phyloP scores from a whole-genome alignment of 495 filamentous ascomycete species.

The Filosporella fistucella region DNA sequence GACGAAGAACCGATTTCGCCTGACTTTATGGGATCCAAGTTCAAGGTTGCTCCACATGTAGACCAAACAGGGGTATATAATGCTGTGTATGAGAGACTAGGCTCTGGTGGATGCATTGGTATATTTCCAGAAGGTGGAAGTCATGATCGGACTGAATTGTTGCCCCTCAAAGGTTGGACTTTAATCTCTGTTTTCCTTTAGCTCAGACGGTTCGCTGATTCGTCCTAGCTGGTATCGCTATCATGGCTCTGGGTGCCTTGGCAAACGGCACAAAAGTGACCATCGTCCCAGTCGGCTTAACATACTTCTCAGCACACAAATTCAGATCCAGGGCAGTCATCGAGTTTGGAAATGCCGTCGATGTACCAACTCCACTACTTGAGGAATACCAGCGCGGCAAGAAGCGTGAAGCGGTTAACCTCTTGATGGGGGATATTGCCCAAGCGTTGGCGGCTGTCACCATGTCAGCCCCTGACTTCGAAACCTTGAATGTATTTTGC shows the following conservation, averaged over 20 bases:
- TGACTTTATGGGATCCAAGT: slow-evolving; percentile 72
- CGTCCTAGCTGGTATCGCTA: slow-evolving; percentile 71
- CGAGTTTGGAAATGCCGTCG: slow-evolving; percentile 83
- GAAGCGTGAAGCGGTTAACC: slow-evolving; percentile 72
- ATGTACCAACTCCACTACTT: slow-evolving; percentile 71
- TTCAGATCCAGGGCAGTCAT: slow-evolving; percentile 93
- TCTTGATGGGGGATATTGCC: slow-evolving; percentile 75
- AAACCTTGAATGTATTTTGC: slow-evolving; percentile 67
- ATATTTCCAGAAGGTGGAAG: slow-evolving; percentile 97
- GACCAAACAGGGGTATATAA: slow-evolving; percentile 89
- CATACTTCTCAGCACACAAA: slow-evolving; percentile 97
- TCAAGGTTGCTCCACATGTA: slow-evolving; percentile 85
- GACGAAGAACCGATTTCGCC: slow-evolving; percentile 62
- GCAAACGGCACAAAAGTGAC: slow-evolving; percentile 80
- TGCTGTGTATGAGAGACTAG: slow-evolving; percentile 76
- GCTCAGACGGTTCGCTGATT: background rate
- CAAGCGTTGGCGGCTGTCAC: slow-evolving; percentile 78
- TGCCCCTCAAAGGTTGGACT: slow-evolving; percentile 66
- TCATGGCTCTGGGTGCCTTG: slow-evolving; percentile 92
- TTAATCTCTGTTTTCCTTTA: background rate
- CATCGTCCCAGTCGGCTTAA: slow-evolving; percentile 97
- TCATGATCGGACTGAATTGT: slow-evolving; percentile 84
- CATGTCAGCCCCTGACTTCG: slow-evolving; percentile 86
- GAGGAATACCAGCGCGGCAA: slow-evolving; percentile 75
- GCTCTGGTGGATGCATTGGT: slow-evolving; percentile 80